Conservation (phyloP, 2,329 filamentous ascomycete species). For the Lojkania enalia region DNA sequence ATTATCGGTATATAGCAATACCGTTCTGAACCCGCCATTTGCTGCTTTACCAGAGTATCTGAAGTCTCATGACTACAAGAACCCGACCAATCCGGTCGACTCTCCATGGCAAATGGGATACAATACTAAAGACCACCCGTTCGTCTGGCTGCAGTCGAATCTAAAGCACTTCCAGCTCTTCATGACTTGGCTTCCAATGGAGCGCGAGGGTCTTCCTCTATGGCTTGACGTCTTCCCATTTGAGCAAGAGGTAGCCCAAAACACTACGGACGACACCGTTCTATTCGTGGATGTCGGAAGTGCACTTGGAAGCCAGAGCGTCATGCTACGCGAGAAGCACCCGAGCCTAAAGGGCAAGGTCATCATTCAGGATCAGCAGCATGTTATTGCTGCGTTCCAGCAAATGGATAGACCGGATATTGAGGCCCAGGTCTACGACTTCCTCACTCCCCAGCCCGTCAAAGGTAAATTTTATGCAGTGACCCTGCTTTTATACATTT, state of each 20-base stretch:
- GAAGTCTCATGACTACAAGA: constrained; percentile 12
- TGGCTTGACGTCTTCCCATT: constrained; percentile 6
- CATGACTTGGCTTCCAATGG: constrained; percentile 1
- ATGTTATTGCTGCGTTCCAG: not conserved
- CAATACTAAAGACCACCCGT: not conserved
- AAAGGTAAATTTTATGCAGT: too few relatives aligned
- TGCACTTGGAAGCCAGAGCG: constrained; percentile 6
- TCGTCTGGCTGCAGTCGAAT: constrained; percentile 2
- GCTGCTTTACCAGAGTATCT: constrained; percentile 27
- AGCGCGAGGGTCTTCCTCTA: not conserved
- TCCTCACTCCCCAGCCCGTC: constrained; percentile 9
- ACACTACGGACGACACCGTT: not conserved
- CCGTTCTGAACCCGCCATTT: constrained; percentile 14
- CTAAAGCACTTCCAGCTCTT: constrained; percentile 1
- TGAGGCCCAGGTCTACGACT: constrained; percentile 1
- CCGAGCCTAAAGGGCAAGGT: constrained; percentile 1
- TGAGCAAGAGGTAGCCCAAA: not conserved
- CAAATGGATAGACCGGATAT: not conserved
- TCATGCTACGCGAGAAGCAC: not conserved
- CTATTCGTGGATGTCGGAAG: constrained; percentile 14
- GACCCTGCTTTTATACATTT: too few relatives aligned
- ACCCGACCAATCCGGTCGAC: constrained; percentile 4
- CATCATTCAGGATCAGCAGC: constrained; percentile 4
- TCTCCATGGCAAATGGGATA: constrained; percentile 3
- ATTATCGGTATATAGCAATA: constrained; percentile 9